These are phyloP conservation scores for Paraleonurus japonicus DNA, from an alignment of 257 asterid genomes.

Conservation along the genomic window DNA sequence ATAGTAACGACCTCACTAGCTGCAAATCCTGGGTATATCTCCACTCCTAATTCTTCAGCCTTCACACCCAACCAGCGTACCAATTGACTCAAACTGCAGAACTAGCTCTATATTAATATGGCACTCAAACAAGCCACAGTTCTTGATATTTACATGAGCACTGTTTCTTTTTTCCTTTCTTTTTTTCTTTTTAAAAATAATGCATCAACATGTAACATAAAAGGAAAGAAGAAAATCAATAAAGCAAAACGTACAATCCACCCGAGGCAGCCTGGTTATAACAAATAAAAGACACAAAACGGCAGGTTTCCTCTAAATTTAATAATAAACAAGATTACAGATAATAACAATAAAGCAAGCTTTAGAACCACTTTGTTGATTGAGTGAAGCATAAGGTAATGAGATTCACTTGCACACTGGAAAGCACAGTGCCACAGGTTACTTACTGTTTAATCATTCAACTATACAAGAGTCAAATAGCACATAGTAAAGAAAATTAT, in stretches of 20 bases:
- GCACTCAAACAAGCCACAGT: constrained; percentile 16
- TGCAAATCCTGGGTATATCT: constrained; percentile 98
- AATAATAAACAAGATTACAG: constrained; percentile 2
- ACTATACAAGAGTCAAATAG: constrained; percentile 1
- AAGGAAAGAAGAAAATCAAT: not conserved
- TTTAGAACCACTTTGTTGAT: constrained; percentile 6
- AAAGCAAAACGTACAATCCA: not conserved
- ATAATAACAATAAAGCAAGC: not conserved
- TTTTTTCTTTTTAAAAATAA: not conserved
- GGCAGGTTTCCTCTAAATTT: not conserved
- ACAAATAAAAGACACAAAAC: not conserved
- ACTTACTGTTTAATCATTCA: not conserved
- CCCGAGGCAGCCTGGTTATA: constrained; percentile 15
- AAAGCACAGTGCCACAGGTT: not conserved
- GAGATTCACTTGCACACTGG: constrained; percentile 7
- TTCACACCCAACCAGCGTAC: constrained; percentile 91
- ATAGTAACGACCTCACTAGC: constrained; percentile 79
- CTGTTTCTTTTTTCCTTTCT: not conserved
- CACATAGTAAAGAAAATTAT: not conserved
- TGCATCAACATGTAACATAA: not conserved
- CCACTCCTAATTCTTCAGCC: constrained; percentile 98
- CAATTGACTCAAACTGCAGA: constrained; percentile 84
- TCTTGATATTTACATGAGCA: not conserved
- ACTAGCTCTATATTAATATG: constrained; percentile 29
- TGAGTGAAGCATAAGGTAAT: constrained; percentile 1